Evolutionary conservation across 305 asterid species (phyloP), one percentile per base, ranked within the genome.

Genomic region (Solanum hybrid): DNA sequence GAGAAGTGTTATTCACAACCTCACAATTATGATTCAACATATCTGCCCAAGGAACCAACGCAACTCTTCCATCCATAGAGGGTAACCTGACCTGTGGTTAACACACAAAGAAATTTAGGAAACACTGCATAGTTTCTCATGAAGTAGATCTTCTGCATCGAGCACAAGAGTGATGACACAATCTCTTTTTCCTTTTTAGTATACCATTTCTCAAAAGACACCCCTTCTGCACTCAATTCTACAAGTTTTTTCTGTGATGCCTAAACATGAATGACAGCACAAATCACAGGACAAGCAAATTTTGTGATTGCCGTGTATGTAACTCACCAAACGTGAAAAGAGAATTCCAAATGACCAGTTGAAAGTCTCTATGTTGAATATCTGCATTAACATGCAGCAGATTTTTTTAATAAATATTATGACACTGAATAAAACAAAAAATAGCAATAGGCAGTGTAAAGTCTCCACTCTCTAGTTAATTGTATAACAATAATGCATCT

Each of bases 1-100:
- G 29, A 76, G 36, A 27, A 27, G 60, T 89, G 87, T 79, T 88
- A 66, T 86, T 85, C 79, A 92, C 90, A 91, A 95, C 98, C 94
- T 94, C 95, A 86, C 99, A 95, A 81, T 94, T 95, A 94, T 97
- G 99, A 91, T 97, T 97, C 71, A 97, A 92, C 99, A 97, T 97
- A 92, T 97, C 98, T 35, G 99, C 99, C 98, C 99, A 97, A 88
- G 99, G 99, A 93, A 97, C 99, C 94, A 97, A 93, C 10, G 98
- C 98, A 88, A 97, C 99, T 91, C 91, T 95, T 91, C 96, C 99
- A 92, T 95, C 93, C 97, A 96, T 92, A 64, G 99, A 95, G 79
- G 99, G 99, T 88, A 97, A 88, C 40, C 99, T 97, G 46, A 97
- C 99, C 99, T 97, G 93, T 20, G 46, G 66, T 7, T 14, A 56